phyloP scores from a whole-genome alignment of 2,329 filamentous ascomycete genomes.

The Dryadomyces quercivorus region DNA sequence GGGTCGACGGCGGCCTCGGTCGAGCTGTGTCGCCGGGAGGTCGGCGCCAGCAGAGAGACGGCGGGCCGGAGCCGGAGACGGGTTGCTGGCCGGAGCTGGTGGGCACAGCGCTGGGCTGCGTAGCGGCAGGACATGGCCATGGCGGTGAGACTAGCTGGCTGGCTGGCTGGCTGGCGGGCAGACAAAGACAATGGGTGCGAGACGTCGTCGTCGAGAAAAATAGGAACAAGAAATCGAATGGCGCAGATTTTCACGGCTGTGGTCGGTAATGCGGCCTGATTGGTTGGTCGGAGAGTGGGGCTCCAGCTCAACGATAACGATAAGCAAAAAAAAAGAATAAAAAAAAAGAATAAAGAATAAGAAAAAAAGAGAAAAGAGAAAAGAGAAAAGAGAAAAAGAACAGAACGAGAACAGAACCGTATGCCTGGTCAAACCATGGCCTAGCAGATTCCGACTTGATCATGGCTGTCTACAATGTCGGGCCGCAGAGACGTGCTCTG shows the following conservation, averaged over 20 bases:
- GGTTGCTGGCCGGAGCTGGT: constrained; percentile 41
- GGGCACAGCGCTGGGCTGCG: constrained; percentile 52
- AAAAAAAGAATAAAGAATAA: not conserved
- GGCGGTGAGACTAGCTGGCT: too few species aligned
- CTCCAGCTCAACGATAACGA: not conserved
- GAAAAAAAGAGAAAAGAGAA: constrained; percentile 1
- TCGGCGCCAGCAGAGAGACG: constrained; percentile 21
- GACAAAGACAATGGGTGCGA: too few species aligned
- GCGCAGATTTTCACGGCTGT: constrained; percentile 1
- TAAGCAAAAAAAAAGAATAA: not conserved
- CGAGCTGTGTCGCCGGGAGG: constrained; percentile 73
- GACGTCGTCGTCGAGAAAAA: not conserved
- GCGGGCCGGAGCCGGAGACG: constrained; percentile 32
- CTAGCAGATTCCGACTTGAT: too few species aligned
- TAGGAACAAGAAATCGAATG: too few species aligned
- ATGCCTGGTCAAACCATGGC: too few species aligned
- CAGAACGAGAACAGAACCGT: too few species aligned
- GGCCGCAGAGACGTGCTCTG: constrained; percentile 41
- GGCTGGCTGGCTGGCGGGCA: too few species aligned
- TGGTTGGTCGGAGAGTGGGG: not conserved
- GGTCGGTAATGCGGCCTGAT: not conserved
- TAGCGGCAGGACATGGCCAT: constrained; percentile 54
- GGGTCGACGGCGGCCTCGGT: constrained; percentile 70
- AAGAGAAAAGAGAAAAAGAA: constrained; percentile 3
- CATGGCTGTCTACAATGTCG: constrained; percentile 46